Evolutionary conservation across 352 stramenopile species (phyloP).

Genomic region (Elongisporangium undulatum): DNA sequence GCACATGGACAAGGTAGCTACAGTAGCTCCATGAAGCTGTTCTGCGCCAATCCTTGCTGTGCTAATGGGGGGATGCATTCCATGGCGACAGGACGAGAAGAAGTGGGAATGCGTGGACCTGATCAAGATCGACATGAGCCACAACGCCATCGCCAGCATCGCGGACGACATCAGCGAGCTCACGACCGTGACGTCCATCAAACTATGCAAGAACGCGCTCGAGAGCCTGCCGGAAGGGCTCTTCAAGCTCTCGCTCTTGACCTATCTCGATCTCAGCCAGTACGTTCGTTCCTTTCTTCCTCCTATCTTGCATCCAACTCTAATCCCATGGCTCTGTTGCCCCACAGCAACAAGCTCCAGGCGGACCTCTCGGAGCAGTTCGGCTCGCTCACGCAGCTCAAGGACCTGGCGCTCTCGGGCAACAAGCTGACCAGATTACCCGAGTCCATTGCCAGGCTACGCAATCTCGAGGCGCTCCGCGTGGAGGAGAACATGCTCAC

Average conservation of each 20-base stretch:
- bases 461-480: slow-evolving; percentile 48
- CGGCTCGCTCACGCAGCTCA: slow-evolving; percentile 41
- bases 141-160: slow-evolving; percentile 62
- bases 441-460: slow-evolving; percentile 37
- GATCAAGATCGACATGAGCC: slow-evolving; percentile 76
- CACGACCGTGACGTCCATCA: slow-evolving; percentile 50
- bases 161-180: slow-evolving; percentile 49
- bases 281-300: slow-evolving; percentile 18
- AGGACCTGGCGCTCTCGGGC: slow-evolving; percentile 51
- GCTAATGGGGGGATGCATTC: no score
- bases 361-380: slow-evolving; percentile 49
- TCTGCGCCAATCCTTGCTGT: neutral
- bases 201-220: slow-evolving; percentile 71
- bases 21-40: neutral
- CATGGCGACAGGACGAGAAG: slow-evolving; percentile 57
- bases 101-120: slow-evolving; percentile 84
- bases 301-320: neutral
- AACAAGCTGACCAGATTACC: slow-evolving; percentile 65
- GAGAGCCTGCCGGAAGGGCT: slow-evolving; percentile 50
- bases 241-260: slow-evolving; percentile 53
- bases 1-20: slow-evolving; percentile 72
- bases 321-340: neutral
- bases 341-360: slow-evolving; percentile 54
- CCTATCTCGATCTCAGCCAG: slow-evolving; percentile 73
- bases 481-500: slow-evolving; percentile 63